phyloP scores from a whole-genome alignment of 169 alveolate species.

The Plasmodium cynomolgi region DNA sequence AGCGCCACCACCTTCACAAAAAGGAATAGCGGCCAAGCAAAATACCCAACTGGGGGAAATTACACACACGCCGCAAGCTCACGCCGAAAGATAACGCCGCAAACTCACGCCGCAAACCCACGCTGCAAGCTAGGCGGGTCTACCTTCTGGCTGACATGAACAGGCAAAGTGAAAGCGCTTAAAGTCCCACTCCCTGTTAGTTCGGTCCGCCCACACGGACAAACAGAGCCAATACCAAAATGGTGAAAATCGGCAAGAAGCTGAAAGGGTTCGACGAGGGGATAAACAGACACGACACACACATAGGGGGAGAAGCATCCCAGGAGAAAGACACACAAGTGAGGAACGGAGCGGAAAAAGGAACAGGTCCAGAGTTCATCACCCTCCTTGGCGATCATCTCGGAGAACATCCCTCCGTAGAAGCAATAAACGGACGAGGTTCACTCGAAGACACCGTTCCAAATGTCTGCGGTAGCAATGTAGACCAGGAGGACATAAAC shows the following conservation, averaged over 20 bases:
- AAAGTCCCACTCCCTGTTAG: not conserved
- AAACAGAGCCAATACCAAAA: not conserved
- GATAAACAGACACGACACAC: slow-evolving; percentile 6
- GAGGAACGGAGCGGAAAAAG: not conserved
- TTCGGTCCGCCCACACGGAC: not conserved
- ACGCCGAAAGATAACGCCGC: no score
- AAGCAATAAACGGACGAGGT: not conserved
- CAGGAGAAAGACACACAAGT: slow-evolving; percentile 1
- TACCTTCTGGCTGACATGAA: not conserved
- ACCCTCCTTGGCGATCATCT: not conserved
- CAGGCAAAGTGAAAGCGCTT: no score
- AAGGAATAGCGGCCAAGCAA: not conserved
- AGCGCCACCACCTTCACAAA: not conserved
- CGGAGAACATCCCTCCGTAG: not conserved
- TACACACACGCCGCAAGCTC: no score
- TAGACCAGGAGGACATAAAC: slow-evolving; percentile 15
- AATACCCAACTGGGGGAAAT: not conserved
- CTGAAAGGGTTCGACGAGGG: slow-evolving; percentile 54
- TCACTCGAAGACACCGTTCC: not conserved
- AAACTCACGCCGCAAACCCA: not conserved
- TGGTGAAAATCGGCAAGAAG: slow-evolving; percentile 61
- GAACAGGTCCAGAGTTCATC: not conserved
- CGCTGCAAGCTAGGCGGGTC: not conserved
- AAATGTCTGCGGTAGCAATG: not conserved
- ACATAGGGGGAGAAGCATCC: slow-evolving; percentile 5